These are phyloP conservation scores for Saturnispora halmiae DNA, from an alignment of 805 yeast genomes.

Conservation along the genomic window DNA sequence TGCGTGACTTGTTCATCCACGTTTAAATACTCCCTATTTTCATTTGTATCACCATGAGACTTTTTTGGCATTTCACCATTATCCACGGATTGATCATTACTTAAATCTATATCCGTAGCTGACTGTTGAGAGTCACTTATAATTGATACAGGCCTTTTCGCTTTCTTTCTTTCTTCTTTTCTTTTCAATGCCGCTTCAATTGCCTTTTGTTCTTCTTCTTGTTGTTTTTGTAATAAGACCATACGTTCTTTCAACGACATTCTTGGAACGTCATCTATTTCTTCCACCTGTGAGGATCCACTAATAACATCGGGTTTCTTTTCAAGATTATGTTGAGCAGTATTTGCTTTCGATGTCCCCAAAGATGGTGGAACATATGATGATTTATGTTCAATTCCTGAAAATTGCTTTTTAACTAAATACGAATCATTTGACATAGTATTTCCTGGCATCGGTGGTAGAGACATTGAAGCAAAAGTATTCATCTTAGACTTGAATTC, in stretches of 20 bases:
- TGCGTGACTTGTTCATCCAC: no score
- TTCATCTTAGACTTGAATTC: slow-evolving; percentile 6
- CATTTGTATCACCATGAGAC: no score
- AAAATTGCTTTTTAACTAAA: slow-evolving; percentile 42
- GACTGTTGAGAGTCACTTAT: slow-evolving; percentile 6
- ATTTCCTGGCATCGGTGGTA: slow-evolving; percentile 26
- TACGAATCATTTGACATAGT: slow-evolving; percentile 30
- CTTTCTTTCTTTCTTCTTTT: slow-evolving; percentile 38
- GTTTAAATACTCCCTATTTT: no score
- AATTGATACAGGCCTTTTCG: slow-evolving; percentile 8
- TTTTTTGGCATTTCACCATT: no score
- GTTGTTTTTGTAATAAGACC: slow-evolving; percentile 71
- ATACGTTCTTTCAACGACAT: slow-evolving; percentile 82
- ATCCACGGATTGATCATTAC: no score
- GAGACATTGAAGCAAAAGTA: slow-evolving; percentile 4
- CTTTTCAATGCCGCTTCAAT: slow-evolving; percentile 52
- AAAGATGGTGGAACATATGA: slow-evolving; percentile 45
- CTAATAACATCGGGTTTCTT: slow-evolving; percentile 16
- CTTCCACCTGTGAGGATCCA: slow-evolving; percentile 22
- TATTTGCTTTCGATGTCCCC: slow-evolving; percentile 6
- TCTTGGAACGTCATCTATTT: slow-evolving; percentile 56
- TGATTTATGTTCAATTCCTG: slow-evolving; percentile 48
- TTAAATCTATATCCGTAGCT: no score
- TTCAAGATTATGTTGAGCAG: slow-evolving; percentile 11
- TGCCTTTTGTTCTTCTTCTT: slow-evolving; percentile 64